Base-by-base conservation (phyloP, 2,329 filamentous ascomycete genomes). In the Huntiella decipiens region DNA sequence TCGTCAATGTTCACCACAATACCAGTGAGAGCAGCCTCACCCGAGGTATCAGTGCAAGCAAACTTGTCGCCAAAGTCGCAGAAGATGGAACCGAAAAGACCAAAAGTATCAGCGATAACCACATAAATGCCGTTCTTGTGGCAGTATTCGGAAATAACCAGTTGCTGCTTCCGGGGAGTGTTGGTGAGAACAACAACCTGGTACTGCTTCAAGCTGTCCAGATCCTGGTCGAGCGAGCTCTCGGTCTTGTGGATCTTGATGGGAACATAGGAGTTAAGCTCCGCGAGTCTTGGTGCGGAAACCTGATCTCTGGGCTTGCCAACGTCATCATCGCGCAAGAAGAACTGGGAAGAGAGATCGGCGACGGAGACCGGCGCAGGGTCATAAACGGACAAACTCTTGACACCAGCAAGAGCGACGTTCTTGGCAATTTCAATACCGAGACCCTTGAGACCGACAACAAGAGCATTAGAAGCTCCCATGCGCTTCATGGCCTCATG, bases 341-440 rank as follows among this genome's bases (percentile, higher is more conserved):
- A 98, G 71, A 98, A 98, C 63, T 98, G 91, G 38, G 91, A 83
- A 36, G 91, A 96, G 32, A 98, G 77, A 59, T 98, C 91, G 55
- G 84, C 73, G 54, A 95, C 81, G 54, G 78, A 71, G 45, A 83
- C 81, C 37, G 84, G 84, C 41, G 79, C 76, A 40, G 91, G 88
- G 60, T 98, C 91, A 67, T 86, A 84, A 46, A 98, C 73, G 1
- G 88, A 91, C 54, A 98, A 67, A 58, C 87, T 95, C 72, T 98
- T 98, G 65, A 98, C 91, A 61, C 91, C 91, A 55, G 91, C 91
- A 55, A 98, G 79, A 50, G 91, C 91, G 57, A 98, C 85, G 58
- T 98, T 98, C 73, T 98, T 98, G 58, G 91, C 88, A 56, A 98
- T 91, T 65, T 98, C 91, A 47, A 95, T 88, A 67, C 91, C 91